Percentiles rank a stretch among this genome's conserved stretches.
Conservation (phyloP, 805 yeast species). For the Starmerella apis region DNA sequence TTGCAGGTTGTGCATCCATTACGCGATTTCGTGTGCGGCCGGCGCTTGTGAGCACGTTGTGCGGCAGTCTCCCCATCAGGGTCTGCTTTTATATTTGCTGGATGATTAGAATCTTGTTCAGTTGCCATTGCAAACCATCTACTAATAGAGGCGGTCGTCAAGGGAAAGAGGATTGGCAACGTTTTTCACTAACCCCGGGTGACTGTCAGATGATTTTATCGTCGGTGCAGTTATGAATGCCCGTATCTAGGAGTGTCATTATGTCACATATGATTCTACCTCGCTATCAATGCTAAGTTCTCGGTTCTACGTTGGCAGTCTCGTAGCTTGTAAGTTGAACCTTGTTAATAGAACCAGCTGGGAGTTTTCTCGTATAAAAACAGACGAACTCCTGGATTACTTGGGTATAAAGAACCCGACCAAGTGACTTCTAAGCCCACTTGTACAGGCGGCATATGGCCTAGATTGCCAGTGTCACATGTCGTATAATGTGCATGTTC, state of each 20-base stretch:
- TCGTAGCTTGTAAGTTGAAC: too few species aligned
- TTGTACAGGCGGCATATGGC: too few species aligned
- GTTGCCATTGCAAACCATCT: constrained; percentile 9
- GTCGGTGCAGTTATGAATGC: neutral
- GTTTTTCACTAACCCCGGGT: constrained; percentile 3
- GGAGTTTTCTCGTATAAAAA: too few species aligned
- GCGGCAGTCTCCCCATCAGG: neutral
- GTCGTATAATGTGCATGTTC: neutral
- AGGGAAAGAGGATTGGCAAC: constrained; percentile 2
- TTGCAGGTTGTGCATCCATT: constrained; percentile 87
- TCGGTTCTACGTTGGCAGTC: neutral
- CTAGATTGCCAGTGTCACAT: neutral
- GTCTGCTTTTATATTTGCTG: constrained; percentile 3
- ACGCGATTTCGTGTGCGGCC: constrained; percentile 80
- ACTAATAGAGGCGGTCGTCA: neutral
- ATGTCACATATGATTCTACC: neutral
- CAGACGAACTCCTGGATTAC: too few species aligned
- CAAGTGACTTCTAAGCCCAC: too few species aligned
- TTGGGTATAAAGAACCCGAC: too few species aligned
- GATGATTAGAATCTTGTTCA: neutral
- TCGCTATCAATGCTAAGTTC: neutral
- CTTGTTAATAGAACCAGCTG: too few species aligned
- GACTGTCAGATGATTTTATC: constrained; percentile 4
- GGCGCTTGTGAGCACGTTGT: constrained; percentile 42
- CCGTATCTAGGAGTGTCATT: neutral